phyloP scores from a whole-genome alignment of 495 filamentous ascomycete species.

The Aspergillus coremiiformis region DNA sequence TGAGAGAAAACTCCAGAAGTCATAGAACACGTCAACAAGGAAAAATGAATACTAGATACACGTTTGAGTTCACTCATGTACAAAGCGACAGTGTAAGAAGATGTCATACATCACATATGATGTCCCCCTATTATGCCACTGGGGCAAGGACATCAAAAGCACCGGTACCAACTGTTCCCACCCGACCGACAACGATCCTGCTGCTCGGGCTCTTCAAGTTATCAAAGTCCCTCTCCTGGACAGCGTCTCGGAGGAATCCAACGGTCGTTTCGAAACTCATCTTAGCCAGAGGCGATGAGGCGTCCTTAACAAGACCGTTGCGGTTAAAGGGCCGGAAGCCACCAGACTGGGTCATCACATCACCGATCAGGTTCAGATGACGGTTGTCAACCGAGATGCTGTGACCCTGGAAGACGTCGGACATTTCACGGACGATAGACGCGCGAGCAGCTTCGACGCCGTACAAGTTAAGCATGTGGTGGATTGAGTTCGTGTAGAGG shows the following conservation, averaged over 20 bases:
- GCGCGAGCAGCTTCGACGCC: constrained; percentile 88
- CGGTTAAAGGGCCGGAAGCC: constrained; percentile 86
- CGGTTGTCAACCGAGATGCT: constrained; percentile 88
- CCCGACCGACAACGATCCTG: constrained; percentile 78
- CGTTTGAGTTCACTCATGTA: constrained; percentile 12
- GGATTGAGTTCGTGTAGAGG: constrained; percentile 88
- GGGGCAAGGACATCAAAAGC: constrained; percentile 80
- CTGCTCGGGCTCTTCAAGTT: constrained; percentile 77
- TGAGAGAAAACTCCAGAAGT: constrained; percentile 40
- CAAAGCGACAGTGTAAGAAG: constrained; percentile 16
- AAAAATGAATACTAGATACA: constrained; percentile 19
- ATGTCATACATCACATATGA: constrained; percentile 20
- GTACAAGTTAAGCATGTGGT: constrained; percentile 73
- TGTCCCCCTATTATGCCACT: constrained; percentile 36
- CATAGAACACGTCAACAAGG: constrained; percentile 26
- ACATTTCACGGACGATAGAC: constrained; percentile 81
- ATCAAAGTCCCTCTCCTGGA: constrained; percentile 83
- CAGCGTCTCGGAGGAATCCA: constrained; percentile 84
- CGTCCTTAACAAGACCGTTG: constrained; percentile 68
- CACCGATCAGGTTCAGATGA: constrained; percentile 91
- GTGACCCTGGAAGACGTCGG: constrained; percentile 81
- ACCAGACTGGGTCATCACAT: constrained; percentile 90
- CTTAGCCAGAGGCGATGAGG: constrained; percentile 85
- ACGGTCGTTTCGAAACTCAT: constrained; percentile 99
- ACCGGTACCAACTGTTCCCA: constrained; percentile 79